Evolutionary conservation across 129 eudicot species (phyloP).

Genomic region (Ambrosia artemisiifolia): DNA sequence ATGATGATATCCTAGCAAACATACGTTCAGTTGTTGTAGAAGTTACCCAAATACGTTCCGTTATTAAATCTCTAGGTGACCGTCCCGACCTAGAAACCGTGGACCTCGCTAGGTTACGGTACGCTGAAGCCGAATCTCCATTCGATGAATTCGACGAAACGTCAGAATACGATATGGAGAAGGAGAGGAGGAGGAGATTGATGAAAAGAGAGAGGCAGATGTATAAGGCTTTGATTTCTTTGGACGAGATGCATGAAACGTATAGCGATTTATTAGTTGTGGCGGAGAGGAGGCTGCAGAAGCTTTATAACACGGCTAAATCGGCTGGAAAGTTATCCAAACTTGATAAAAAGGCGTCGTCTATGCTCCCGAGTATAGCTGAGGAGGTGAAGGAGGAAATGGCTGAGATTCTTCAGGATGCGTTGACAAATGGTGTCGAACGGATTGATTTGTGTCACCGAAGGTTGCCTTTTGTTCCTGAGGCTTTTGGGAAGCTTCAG

Average conservation of each 20-base stretch:
- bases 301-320: conserved; percentile 65
- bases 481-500: conserved; percentile 69
- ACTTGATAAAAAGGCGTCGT: conserved; percentile 28
- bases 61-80: conserved; percentile 54
- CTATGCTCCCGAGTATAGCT: conserved; percentile 24
- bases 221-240: conserved; percentile 53
- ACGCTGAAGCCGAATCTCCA: conserved; percentile 55
- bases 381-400: conserved; percentile 77
- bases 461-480: conserved; percentile 61
- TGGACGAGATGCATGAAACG: conserved; percentile 77
- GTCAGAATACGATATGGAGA: conserved; percentile 23
- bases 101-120: conserved; percentile 48
- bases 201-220: conserved; percentile 51
- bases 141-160: conserved; percentile 45
- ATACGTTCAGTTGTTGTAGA: conserved; percentile 65
- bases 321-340: conserved; percentile 33
- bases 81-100: conserved; percentile 83
- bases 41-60: conserved; percentile 72
- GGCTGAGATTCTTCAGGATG: conserved; percentile 63
- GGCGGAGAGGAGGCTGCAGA: conserved; percentile 78
- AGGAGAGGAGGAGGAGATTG: conserved; percentile 21
- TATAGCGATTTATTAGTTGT: conserved; percentile 59
- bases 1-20: conserved; percentile 54
- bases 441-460: conserved; percentile 53
- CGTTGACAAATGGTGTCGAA: conserved; percentile 43